Evolutionary conservation across 306 rosid genomes (phyloP).

Genomic region (Alnus rubra): DNA sequence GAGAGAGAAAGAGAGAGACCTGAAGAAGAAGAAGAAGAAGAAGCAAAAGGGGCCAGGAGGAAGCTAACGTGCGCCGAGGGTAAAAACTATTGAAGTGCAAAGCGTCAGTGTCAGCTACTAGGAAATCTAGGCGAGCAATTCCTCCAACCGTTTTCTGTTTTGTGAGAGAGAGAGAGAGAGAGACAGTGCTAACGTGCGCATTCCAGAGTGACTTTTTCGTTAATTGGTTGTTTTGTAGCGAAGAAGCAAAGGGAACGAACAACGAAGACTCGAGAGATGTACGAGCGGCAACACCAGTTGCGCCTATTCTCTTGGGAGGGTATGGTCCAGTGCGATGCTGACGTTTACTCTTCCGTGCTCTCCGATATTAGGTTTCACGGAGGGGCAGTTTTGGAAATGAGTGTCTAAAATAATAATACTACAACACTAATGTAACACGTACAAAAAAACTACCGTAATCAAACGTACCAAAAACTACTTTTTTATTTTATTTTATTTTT

Average conservation of each 20-base stretch:
- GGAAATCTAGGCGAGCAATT: slow-evolving; percentile 28
- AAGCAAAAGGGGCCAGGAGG: background rate
- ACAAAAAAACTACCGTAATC: too few relatives aligned
- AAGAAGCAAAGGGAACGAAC: background rate
- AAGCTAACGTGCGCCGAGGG: slow-evolving; percentile 31
- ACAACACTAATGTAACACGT: too few relatives aligned
- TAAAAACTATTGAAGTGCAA: background rate
- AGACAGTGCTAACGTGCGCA: background rate
- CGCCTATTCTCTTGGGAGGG: background rate
- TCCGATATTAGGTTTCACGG: too few relatives aligned
- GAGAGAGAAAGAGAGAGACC: slow-evolving; percentile 7
- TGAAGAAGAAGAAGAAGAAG: background rate
- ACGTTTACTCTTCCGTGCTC: too few relatives aligned
- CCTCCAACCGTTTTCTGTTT: background rate
- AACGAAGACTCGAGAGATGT: background rate
- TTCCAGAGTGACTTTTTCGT: background rate
- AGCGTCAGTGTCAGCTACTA: background rate
- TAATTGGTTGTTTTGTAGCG: background rate
- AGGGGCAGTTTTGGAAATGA: too few relatives aligned
- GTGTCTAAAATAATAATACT: too few relatives aligned
- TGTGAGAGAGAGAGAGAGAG: background rate
- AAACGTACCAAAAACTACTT: too few relatives aligned
- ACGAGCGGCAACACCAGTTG: background rate
- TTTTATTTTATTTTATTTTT: too few relatives aligned
- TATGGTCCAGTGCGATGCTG: too few relatives aligned